Evolutionary conservation across 768 basidiomycete species (phyloP), one percentile per base, ranked within the genome.

Genomic region (Trametes punicea): DNA sequence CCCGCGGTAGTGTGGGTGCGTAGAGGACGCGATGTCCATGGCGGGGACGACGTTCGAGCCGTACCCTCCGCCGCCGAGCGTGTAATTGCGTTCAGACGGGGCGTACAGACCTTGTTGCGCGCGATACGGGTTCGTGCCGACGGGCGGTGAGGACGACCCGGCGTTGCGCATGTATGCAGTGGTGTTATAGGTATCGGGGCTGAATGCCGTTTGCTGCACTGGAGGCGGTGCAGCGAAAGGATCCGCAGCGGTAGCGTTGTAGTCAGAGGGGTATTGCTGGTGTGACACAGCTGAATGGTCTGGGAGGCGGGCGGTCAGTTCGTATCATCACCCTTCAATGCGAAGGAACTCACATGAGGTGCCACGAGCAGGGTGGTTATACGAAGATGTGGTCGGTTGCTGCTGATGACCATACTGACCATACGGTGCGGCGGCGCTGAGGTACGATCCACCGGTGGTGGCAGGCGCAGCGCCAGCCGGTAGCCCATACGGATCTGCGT

Each of bases 11-110:
- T 52, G 50, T 11, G 46, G 62, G 29, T 65, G 65, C 9, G 56
- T 51, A 2, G 62, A 54, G 23, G 42, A 44, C 34, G 9, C 34
- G 25, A 51, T 49, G 20, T 62, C 46, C 29, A 46, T 48, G 11
- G 62, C 56, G 47, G 73, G 67, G 18, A 76, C 74, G 13, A 70
- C 65, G 62, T 75, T 81, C 25, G 65, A 64, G 4, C 78, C 82
- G 53, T 88, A 87, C 7, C 79, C 77, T 50, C 77, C 77, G 18
- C 81, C 83, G 5, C 81, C 80, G 27, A 81, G 74, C 6, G 81
- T 77, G 67, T 87, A 83, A 51, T 71, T 76, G n/a, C 77, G 79
- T 29, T 82, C 77, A 26, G 72, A 71, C 6, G 48, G 55, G 11
- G 52, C 42, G 47, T 60, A 56, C 33, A 50, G 11, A 1, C 34